Base-by-base conservation (phyloP, 495 filamentous ascomycete genomes). In the Hypoxylon fuscum region DNA sequence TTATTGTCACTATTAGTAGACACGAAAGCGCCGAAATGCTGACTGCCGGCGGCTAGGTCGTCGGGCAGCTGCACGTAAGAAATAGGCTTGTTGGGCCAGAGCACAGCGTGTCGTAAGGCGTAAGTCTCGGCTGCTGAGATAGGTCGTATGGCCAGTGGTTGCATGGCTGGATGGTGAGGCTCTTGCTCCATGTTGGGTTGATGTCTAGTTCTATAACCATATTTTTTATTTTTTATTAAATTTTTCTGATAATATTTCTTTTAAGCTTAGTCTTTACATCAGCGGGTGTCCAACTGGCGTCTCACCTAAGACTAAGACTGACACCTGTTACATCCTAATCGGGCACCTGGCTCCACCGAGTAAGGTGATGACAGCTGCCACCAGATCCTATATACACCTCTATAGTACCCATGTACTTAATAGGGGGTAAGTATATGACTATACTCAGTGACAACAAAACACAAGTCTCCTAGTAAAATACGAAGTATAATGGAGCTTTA, bases 61-160 rank as follows among this genome's bases (percentile, higher is more conserved):
- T 66, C 63, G 57, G 63, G 57, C 51, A 66, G 57, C 57, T 62
- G 63, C 57, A 58, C 57, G 63, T 66, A 62, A 58, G 63, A 43
- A 41, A 45, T n/a, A 29, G 63, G 57, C 34, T 62, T 57, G 63
- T 62, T 53, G 45, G 63, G 63, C 63, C 63, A 66, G 48, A 66
- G 63, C 41, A 66, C 63, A 18, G 47, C 57, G 41, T 58, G 57
- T 55, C 63, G 57, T 43, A 66, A 27, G 41, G 52, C 51, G 37
- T 66, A 62, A 10, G 63, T 66, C 18, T 66, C 53, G 31, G 29
- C 15, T 20, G 57, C 57, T 42, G 57, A 38, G 47, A 66, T 62
- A 31, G 52, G 41, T 31, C 63, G 32, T 52, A 66, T 31, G 17
- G 35, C 40, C 25, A 45, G 46, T 49, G 48, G 47, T 10, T 53